Conservation (phyloP, 1,284 basidiomycete species). For the Fistulina hepatica region DNA sequence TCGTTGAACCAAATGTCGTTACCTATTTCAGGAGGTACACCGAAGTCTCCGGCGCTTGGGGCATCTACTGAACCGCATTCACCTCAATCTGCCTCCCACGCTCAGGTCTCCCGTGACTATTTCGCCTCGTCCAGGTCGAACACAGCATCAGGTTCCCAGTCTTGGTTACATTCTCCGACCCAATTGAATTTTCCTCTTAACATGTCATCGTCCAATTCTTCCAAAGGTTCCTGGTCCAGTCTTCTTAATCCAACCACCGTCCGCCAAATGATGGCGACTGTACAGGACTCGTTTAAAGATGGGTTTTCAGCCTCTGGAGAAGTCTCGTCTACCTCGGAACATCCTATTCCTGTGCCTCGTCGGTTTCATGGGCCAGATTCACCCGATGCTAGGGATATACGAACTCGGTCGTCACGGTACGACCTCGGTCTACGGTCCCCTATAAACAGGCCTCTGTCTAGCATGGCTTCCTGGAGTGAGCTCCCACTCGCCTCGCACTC, state of each 20-base stretch:
- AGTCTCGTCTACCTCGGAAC: conserved; percentile 10
- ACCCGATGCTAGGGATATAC: conserved; percentile 12
- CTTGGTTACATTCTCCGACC: conserved; percentile 22
- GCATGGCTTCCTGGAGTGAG: no score
- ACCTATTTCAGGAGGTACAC: neutral
- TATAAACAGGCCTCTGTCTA: neutral
- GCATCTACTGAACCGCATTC: neutral
- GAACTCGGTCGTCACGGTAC: conserved; percentile 17
- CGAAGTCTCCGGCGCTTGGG: neutral
- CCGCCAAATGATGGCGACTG: conserved; percentile 51
- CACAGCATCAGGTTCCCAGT: conserved; percentile 24
- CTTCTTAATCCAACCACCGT: conserved; percentile 54
- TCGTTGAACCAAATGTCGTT: conserved; percentile 18
- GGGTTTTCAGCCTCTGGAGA: conserved; percentile 27
- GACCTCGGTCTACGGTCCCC: neutral
- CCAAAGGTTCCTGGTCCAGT: conserved; percentile 67
- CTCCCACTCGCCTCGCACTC: no score
- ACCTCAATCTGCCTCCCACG: conserved; percentile 5
- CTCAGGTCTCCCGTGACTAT: conserved; percentile 32
- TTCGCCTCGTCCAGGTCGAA: conserved; percentile 35
- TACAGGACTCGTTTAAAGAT: conserved; percentile 38
- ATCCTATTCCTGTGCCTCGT: conserved; percentile 12
- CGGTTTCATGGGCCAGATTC: conserved; percentile 17
- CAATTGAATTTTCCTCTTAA: conserved; percentile 26
- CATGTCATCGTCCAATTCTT: conserved; percentile 40